phyloP scores from a whole-genome alignment of 2,329 filamentous ascomycete species.

The Rutstroemia sp. region DNA sequence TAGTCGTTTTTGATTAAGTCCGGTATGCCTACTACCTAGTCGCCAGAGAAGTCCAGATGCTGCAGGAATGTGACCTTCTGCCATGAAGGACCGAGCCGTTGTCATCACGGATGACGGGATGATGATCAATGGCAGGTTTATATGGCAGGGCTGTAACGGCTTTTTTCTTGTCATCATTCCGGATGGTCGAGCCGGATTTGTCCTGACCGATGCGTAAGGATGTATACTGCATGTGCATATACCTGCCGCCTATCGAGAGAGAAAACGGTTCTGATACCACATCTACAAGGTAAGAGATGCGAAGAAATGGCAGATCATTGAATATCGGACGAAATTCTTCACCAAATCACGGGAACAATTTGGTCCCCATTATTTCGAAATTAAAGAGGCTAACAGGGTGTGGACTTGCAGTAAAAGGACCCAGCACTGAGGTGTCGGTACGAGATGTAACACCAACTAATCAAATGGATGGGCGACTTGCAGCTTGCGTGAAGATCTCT shows the following conservation, averaged over 20 bases:
- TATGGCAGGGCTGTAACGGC: conserved; percentile 7
- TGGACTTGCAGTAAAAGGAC: background rate
- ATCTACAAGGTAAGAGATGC: background rate
- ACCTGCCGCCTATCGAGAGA: too few relatives aligned
- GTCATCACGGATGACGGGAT: conserved; percentile 5
- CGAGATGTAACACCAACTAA: background rate
- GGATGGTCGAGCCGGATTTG: background rate
- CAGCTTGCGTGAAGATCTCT: conserved; percentile 7
- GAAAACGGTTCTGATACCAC: background rate
- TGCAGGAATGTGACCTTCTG: conserved; percentile 2
- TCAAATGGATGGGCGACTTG: background rate
- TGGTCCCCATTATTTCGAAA: conserved; percentile 1
- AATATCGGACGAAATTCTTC: background rate
- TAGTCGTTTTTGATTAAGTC: background rate
- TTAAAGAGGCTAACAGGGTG: background rate
- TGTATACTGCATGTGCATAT: too few relatives aligned
- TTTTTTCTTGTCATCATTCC: background rate
- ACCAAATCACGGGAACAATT: conserved; percentile 7
- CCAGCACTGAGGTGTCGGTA: conserved; percentile 10
- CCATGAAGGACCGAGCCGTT: conserved; percentile 8
- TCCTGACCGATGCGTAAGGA: background rate
- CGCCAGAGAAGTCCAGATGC: background rate
- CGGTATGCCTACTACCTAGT: background rate
- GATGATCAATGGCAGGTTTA: background rate
- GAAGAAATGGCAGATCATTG: too few relatives aligned